Evolutionary conservation across 345 rosid genomes (phyloP).

Genomic region (Eucalyptus tenuipes): DNA sequence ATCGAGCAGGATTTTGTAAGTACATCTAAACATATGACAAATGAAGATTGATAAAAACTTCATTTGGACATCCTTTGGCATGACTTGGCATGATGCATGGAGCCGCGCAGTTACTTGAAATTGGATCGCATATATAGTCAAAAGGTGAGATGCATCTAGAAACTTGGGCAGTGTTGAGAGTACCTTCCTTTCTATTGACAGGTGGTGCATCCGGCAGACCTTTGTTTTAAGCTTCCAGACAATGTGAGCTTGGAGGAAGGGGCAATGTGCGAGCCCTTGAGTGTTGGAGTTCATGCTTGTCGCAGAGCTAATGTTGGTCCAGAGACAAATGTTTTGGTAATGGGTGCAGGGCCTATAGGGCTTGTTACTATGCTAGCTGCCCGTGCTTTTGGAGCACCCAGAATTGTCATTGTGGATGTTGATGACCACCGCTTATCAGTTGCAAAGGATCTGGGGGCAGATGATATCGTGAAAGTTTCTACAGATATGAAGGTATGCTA

Average conservation of each 20-base stretch:
- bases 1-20: background rate
- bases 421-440: constrained; percentile 65
- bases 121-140: background rate
- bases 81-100: background rate
- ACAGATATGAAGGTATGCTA: constrained; percentile 43
- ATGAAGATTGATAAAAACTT: background rate
- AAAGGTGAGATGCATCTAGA: background rate
- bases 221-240: constrained; percentile 87
- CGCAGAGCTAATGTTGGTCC: constrained; percentile 74
- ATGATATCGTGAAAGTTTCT: constrained; percentile 55
- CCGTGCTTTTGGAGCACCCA: constrained; percentile 85
- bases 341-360: constrained; percentile 97
- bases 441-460: constrained; percentile 72
- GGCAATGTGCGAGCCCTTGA: constrained; percentile 95
- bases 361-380: constrained; percentile 84
- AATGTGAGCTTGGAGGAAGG: constrained; percentile 93
- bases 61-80: background rate
- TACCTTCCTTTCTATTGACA: background rate
- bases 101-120: background rate
- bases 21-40: background rate
- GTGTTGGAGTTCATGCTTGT: constrained; percentile 94
- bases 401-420: constrained; percentile 68
- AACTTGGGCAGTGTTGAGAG: background rate
- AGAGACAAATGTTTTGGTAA: constrained; percentile 55
- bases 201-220: constrained; percentile 92